Evolutionary conservation across 495 filamentous ascomycete species (phyloP), one percentile per base, ranked within the genome.

Genomic region (Aspergillus homomorphus): DNA sequence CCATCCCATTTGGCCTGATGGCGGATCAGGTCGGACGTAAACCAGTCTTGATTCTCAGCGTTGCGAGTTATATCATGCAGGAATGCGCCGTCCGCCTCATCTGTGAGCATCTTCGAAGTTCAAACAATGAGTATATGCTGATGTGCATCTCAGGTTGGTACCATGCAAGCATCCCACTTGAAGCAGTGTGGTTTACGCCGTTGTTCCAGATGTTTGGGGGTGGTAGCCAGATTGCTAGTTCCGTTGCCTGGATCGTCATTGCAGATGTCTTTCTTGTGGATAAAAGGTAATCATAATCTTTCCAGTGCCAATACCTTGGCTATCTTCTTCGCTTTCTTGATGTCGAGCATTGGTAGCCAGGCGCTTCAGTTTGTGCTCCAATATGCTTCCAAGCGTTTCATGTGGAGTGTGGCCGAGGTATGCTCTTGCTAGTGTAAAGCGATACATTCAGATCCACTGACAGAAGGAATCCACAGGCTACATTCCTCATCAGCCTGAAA

Each of bases 191-290:
- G 52, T 51, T 56, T 23, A 51, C 58, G n/a, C 28, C 52, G 12
- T 38, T 60, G 7, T 55, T 60, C 45, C 58, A 60, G 43, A 45
- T 60, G 18, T 30, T 26, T 33, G 58, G 58, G 20, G 58, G 58
- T 30, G 58, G 58, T 3, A 22, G 21, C 8, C 51, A 51, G 9
- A 50, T 56, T 6, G 45, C 58, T 12, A 28, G 4, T 20, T 51
- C 58, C 9, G 44, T 60, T 30, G 58, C 23, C 10, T 60, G 19
- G 15, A 56, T 52, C 6, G 44, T 60, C 16, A 42, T 60, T 7
- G 41, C 52, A 22, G 58, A 60, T 49, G 19, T 60, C 45, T 55
- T 44, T 26, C 45, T 52, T 3, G 45, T 28, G 14, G 58, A 60
- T 45, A 55, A 54, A 42, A 52, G 58, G 58, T 60, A 26, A 48